Evolutionary conservation across 2,329 filamentous ascomycete species (phyloP).

Genomic region (Fusarium floridanum): DNA sequence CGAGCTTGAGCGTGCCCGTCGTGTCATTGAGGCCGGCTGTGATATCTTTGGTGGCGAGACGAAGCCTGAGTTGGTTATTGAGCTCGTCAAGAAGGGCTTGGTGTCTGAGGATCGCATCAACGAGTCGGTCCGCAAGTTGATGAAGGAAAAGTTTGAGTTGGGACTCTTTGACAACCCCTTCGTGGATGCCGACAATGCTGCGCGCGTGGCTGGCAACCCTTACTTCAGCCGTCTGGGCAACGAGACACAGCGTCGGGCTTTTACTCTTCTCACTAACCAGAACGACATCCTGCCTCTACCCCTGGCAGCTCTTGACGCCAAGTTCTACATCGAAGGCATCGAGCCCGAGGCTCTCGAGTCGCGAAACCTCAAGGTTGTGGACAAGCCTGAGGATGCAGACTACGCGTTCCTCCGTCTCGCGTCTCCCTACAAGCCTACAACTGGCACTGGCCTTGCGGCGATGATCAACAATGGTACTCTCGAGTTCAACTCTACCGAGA

Average conservation of each 20-base stretch:
- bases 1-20: conserved; percentile 50
- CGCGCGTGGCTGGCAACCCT: conserved; percentile 56
- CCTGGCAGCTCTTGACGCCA: conserved; percentile 13
- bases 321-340: conserved; percentile 43
- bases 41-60: conserved; percentile 67
- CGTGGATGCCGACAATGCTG: conserved; percentile 55
- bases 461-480: conserved; percentile 57
- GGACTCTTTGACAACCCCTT: conserved; percentile 66
- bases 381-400: conserved; percentile 55
- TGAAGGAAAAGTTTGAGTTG: conserved; percentile 64
- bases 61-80: conserved; percentile 60
- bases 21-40: conserved; percentile 62
- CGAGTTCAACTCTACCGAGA: conserved; percentile 53
- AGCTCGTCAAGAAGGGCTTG: conserved; percentile 58
- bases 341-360: conserved; percentile 28
- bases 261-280: conserved; percentile 47
- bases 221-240: conserved; percentile 53
- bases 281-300: conserved; percentile 40
- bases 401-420: conserved; percentile 56
- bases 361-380: conserved; percentile 51
- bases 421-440: conserved; percentile 52
- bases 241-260: conserved; percentile 46
- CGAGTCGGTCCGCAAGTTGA: conserved; percentile 58
- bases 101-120: conserved; percentile 59
- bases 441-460: conserved; percentile 53